Evolutionary conservation across 2,329 filamentous ascomycete species (phyloP).

Genomic region (Colletotrichum melonis): DNA sequence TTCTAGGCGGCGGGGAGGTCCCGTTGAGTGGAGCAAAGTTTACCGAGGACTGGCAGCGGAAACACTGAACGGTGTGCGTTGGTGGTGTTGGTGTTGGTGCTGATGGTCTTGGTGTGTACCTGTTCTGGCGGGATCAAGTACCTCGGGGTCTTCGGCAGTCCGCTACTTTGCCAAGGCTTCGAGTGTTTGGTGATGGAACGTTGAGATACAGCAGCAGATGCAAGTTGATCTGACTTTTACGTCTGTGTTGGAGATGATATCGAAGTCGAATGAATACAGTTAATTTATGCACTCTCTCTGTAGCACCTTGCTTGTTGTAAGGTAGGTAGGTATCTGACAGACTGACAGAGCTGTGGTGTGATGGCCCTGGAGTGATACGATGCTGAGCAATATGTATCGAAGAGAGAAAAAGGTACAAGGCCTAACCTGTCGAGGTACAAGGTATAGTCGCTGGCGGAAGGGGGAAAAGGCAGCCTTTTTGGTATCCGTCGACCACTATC

Average conservation of each 20-base stretch:
- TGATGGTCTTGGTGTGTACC: background rate
- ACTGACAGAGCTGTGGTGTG: background rate
- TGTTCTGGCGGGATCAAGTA: background rate
- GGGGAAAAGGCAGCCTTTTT: background rate
- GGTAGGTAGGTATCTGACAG: background rate
- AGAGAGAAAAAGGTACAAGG: background rate
- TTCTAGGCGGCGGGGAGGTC: background rate
- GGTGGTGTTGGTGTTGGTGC: background rate
- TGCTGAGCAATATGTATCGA: background rate
- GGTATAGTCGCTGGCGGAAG: background rate
- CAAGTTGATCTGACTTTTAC: background rate
- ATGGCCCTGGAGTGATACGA: background rate
- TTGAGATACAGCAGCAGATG: background rate
- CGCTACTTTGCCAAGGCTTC: constrained; percentile 1
- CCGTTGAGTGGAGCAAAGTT: background rate
- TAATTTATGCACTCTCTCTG: background rate
- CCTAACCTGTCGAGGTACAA: background rate
- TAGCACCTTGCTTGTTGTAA: background rate
- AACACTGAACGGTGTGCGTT: background rate
- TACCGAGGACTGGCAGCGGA: background rate
- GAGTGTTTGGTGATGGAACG: background rate
- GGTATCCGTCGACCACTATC: constrained; percentile 17
- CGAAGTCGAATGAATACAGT: background rate
- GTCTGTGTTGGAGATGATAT: background rate
- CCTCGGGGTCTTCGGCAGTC: constrained; percentile 5